A percentile compares a stretch with the other conserved stretches of the same genome.
Conservation (phyloP, 2,329 filamentous ascomycete genomes). For the Neonectria neomacrospora region DNA sequence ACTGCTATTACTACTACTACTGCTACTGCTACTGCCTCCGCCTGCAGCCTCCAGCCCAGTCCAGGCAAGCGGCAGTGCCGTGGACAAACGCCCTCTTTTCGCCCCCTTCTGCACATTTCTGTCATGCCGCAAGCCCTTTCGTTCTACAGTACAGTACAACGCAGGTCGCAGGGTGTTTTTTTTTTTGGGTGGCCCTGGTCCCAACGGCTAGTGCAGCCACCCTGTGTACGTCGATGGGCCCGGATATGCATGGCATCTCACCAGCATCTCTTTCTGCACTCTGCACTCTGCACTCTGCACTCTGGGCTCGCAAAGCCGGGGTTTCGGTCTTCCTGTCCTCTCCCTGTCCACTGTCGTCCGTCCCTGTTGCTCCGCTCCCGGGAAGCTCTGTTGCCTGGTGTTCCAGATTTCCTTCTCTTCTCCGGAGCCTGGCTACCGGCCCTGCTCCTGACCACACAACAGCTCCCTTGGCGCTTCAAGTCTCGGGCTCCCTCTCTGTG, state of each 20-base stretch:
- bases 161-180: conserved; percentile 19
- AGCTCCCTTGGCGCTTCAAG: conserved; percentile 41
- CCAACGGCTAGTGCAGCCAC: conserved; percentile 48
- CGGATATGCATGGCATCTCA: conserved; percentile 47
- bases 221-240: conserved; percentile 42
- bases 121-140: conserved; percentile 17
- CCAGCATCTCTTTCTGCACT: conserved; percentile 35
- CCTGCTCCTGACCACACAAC: conserved; percentile 29
- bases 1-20: background rate
- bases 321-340: conserved; percentile 24
- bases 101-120: conserved; percentile 38
- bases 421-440: conserved; percentile 29
- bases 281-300: background rate
- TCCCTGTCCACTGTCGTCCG: background rate
- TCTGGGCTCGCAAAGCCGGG: conserved; percentile 28
- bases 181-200: conserved; percentile 33
- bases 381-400: conserved; percentile 21
- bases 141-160: conserved; percentile 19
- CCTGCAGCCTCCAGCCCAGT: conserved; percentile 17
- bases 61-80: conserved; percentile 17
- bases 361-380: conserved; percentile 19
- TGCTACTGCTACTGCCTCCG: conserved; percentile 22
- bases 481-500: conserved; percentile 14
- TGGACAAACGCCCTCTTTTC: conserved; percentile 32
- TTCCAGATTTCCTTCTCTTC: conserved; percentile 34